Conservation (phyloP, 352 stramenopile genomes). For the Globisporangium emineosum region DNA sequence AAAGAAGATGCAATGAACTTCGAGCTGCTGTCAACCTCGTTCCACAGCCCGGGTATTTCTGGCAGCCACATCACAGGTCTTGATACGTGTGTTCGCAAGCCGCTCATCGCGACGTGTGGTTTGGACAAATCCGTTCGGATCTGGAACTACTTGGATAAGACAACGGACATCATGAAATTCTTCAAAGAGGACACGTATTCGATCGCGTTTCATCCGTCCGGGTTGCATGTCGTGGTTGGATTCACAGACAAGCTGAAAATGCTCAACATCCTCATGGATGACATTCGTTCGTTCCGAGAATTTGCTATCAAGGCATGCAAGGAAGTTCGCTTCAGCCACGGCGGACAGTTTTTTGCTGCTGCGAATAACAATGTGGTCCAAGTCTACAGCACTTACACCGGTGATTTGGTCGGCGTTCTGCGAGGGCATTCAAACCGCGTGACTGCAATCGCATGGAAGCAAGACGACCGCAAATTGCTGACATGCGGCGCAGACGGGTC, state of each 20-base stretch:
- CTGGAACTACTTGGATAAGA: conserved; percentile 94
- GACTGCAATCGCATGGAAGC: conserved; percentile 77
- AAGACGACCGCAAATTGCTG: conserved; percentile 71
- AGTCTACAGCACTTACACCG: conserved; percentile 80
- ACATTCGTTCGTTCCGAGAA: conserved; percentile 89
- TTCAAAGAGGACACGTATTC: conserved; percentile 90
- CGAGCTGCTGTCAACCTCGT: conserved; percentile 85
- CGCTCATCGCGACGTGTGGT: conserved; percentile 87
- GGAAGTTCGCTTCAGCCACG: conserved; percentile 90
- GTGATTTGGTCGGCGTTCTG: conserved; percentile 64
- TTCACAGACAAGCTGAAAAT: conserved; percentile 93
- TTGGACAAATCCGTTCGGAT: conserved; percentile 90
- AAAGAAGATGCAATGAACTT: conserved; percentile 95
- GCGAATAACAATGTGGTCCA: conserved; percentile 88
- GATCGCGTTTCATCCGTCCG: conserved; percentile 90
- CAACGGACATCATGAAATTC: conserved; percentile 88
- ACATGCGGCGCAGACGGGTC: conserved; percentile 74
- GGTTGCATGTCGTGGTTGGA: conserved; percentile 85
- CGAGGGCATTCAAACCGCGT: conserved; percentile 83
- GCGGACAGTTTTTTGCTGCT: conserved; percentile 89
- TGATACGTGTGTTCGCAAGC: conserved; percentile 92
- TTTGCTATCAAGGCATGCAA: conserved; percentile 91
- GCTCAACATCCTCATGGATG: conserved; percentile 94
- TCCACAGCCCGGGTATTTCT: conserved; percentile 71
- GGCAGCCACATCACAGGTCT: conserved; percentile 88